Evolutionary conservation across 306 rosid species (phyloP), one percentile per base, ranked within the genome.

Genomic region (Gillenia trifoliata): DNA sequence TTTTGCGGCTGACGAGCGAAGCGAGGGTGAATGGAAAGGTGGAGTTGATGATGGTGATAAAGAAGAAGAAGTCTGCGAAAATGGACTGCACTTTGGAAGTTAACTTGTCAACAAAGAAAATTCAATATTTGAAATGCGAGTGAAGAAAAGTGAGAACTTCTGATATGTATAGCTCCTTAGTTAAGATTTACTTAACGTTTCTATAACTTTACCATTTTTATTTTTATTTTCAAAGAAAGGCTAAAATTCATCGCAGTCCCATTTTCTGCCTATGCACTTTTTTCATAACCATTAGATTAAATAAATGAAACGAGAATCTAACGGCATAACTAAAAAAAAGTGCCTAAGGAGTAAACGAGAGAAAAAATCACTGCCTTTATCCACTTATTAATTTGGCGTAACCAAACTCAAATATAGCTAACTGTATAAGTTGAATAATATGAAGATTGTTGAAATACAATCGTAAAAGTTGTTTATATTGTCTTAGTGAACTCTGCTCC

Each of bases 31-130:
- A 23, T 0, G 81, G 81, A 43, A 71, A 52, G 60, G 81, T 77
- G 34, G 81, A 63, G n/a, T 26, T 77, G 34, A 17, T 72, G 76
- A 5, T 72, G 16, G 76, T 59, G 67, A 59, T 72, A 57, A 72
- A 72, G 76, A 59, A 70, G 70, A 69, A 34, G 31, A 77, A 70
- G 76, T 26, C 65, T 9, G 41, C 70, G 28, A 6, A 4, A 34
- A 70, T 77, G 81, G 10, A 4, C 23, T 77, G 81, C 70, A 34
- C 9, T 6, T 19, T 70, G 40, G 68, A 4, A 25, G 12, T 70
- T 47, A 63, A 70, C 36, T 15, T 77, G 8, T 34, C 70, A 20
- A 33, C 45, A 15, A 62, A 70, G 31, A 22, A 50, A 26, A 3
- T 62, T 40, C 81, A 43, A 40, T 49, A 23, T 34, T 12, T 70